A percentile compares a stretch with the other conserved stretches of the same genome.
Conservation (phyloP, 2,329 filamentous ascomycete genomes). For the Chaetomiaceae sp. region DNA sequence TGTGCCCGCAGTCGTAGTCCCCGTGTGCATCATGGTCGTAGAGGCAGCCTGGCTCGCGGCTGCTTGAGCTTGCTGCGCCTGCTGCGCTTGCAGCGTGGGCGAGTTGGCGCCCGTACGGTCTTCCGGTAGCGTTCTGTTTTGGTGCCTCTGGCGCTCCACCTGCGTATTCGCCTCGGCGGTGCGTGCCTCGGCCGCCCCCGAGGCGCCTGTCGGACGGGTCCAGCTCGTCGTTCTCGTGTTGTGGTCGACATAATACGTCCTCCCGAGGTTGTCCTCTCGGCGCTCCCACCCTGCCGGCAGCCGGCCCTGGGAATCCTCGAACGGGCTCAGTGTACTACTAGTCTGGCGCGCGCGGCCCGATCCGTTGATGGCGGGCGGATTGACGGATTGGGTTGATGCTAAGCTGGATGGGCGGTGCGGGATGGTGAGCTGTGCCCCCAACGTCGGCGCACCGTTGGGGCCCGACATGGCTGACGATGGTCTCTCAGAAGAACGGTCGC, state of each 20-base stretch:
- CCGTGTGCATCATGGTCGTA: slow-evolving; percentile 88
- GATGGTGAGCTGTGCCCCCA: slow-evolving; percentile 38
- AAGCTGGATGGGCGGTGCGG: slow-evolving; percentile 46
- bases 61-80: slow-evolving; percentile 45
- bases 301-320: slow-evolving; percentile 92
- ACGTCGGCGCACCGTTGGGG: slow-evolving; percentile 39
- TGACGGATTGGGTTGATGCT: slow-evolving; percentile 33
- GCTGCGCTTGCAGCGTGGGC: slow-evolving; percentile 63
- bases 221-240: slow-evolving; percentile 96
- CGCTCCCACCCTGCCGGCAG: slow-evolving; percentile 93
- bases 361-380: slow-evolving; percentile 31
- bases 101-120: slow-evolving; percentile 92
- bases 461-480: slow-evolving; percentile 51
- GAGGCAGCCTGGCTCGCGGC: slow-evolving; percentile 43
- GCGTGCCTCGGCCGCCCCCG: slow-evolving; percentile 70
- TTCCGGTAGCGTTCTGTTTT: slow-evolving; percentile 92
- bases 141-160: slow-evolving; percentile 86
- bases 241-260: slow-evolving; percentile 98
- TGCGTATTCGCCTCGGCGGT: slow-evolving; percentile 86
- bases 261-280: slow-evolving; percentile 86
- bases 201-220: slow-evolving; percentile 73
- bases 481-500: slow-evolving; percentile 42
- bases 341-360: slow-evolving; percentile 36
- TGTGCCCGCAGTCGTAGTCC: slow-evolving; percentile 87
- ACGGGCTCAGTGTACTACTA: slow-evolving; percentile 70